phyloP scores from a whole-genome alignment of 805 yeast species.

The Ogataea nonfermentans region DNA sequence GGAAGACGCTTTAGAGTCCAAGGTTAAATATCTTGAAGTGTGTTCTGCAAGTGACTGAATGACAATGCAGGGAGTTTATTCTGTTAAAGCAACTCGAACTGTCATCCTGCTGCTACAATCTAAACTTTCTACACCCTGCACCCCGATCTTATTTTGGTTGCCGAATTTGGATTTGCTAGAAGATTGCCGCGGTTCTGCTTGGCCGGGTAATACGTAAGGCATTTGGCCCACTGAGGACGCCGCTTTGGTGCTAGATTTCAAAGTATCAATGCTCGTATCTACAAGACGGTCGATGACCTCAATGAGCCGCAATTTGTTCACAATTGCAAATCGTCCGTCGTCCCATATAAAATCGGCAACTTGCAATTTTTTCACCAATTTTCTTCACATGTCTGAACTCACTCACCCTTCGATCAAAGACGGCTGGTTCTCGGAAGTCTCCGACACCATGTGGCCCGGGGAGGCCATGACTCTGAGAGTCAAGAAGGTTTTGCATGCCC shows the following conservation, averaged over 20 bases:
- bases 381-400: constrained; percentile 32
- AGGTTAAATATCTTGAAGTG: no score
- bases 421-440: constrained; percentile 96
- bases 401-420: constrained; percentile 63
- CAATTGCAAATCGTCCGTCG: not conserved
- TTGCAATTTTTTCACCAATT: constrained; percentile 1
- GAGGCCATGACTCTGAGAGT: constrained; percentile 93
- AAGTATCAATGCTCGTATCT: no score
- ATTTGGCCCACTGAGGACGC: no score
- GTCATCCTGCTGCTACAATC: not conserved
- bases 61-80: not conserved
- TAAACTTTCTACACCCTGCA: constrained; percentile 6
- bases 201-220: constrained; percentile 16
- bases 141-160: constrained; percentile 4
- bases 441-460: constrained; percentile 98
- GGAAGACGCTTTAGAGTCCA: no score
- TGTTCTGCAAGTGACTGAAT: no score
- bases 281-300: not conserved
- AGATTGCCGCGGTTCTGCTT: constrained; percentile 13
- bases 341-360: not conserved
- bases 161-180: constrained; percentile 8
- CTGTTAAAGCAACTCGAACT: no score
- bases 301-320: no score
- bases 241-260: no score
- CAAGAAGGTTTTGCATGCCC: constrained; percentile 80